Conservation (phyloP, 345 rosid genomes). For the Microthlaspi erraticum region DNA sequence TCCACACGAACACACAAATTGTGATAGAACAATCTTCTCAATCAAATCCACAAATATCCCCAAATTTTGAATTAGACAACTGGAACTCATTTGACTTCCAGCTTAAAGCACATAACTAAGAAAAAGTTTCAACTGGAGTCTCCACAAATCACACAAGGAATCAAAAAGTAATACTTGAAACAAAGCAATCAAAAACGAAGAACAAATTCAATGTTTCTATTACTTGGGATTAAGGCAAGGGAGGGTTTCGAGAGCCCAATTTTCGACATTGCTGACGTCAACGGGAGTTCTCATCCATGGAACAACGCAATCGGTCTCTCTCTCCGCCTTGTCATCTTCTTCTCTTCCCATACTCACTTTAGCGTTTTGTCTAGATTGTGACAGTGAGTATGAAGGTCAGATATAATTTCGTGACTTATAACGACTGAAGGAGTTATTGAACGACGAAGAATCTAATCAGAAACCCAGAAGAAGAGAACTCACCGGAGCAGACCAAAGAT, state of each 20-base stretch:
- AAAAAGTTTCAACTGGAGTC: neutral
- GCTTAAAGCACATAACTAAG: conserved; percentile 1
- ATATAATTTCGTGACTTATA: neutral
- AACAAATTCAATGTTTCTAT: neutral
- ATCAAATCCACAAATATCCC: too few relatives aligned
- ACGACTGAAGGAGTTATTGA: neutral
- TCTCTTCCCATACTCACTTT: conserved; percentile 22
- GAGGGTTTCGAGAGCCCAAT: conserved; percentile 60
- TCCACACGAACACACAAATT: too few relatives aligned
- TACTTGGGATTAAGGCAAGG: conserved; percentile 88
- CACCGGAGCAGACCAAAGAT: neutral
- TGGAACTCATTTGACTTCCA: neutral
- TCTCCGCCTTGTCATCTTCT: conserved; percentile 46
- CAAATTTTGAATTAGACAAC: too few relatives aligned
- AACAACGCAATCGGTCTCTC: conserved; percentile 56
- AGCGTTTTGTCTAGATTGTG: neutral
- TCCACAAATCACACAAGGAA: neutral
- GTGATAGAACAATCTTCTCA: too few relatives aligned
- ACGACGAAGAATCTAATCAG: neutral
- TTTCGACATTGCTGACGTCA: conserved; percentile 58
- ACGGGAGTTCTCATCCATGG: conserved; percentile 96
- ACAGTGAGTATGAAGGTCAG: conserved; percentile 2
- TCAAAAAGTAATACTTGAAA: neutral
- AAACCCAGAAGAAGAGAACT: neutral
- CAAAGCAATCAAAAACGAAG: neutral